Percentiles rank a stretch among this genome's conserved stretches.
phyloP scores from a whole-genome alignment of 1,284 basidiomycete genomes.

The Tylopilus sp. region DNA sequence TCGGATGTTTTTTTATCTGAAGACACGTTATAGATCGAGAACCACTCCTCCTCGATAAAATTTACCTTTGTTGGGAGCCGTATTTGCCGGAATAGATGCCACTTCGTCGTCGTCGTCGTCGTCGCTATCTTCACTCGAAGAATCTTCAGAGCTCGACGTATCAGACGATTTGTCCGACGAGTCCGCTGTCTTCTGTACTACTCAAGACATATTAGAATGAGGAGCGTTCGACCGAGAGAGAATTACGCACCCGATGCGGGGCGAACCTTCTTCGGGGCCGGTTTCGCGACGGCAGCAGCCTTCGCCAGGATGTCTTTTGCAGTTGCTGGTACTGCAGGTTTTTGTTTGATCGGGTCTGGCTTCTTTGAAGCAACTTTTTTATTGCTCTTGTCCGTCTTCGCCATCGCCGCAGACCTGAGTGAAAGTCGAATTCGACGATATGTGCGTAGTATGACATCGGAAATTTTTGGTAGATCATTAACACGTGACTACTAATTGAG shows the following conservation, averaged over 20 bases:
- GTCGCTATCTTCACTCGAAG: conserved; percentile 13
- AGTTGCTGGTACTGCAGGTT: conserved; percentile 7
- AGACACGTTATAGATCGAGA: neutral
- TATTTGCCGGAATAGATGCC: neutral
- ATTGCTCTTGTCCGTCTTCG: conserved; percentile 43
- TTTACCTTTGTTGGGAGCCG: conserved; percentile 3
- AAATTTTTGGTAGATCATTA: conserved; percentile 23
- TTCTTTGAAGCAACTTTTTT: conserved; percentile 24
- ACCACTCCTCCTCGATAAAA: neutral
- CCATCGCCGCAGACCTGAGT: conserved; percentile 32
- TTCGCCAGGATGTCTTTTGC: conserved; percentile 32
- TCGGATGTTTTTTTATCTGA: conserved; percentile 1
- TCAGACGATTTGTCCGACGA: conserved; percentile 14
- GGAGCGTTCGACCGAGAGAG: neutral
- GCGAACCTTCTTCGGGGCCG: neutral
- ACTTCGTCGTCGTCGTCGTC: conserved; percentile 5
- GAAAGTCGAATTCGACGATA: neutral
- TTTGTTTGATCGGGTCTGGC: conserved; percentile 7
- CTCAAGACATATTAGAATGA: neutral
- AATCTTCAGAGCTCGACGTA: conserved; percentile 17
- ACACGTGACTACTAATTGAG: conserved; percentile 32
- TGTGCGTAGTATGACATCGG: conserved; percentile 2
- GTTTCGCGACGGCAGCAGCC: conserved; percentile 22
- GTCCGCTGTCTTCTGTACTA: neutral
- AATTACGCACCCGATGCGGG: neutral